A percentile compares a stretch with the other conserved stretches of the same genome.
phyloP scores from a whole-genome alignment of 345 rosid species.

The Passiflora organensis region DNA sequence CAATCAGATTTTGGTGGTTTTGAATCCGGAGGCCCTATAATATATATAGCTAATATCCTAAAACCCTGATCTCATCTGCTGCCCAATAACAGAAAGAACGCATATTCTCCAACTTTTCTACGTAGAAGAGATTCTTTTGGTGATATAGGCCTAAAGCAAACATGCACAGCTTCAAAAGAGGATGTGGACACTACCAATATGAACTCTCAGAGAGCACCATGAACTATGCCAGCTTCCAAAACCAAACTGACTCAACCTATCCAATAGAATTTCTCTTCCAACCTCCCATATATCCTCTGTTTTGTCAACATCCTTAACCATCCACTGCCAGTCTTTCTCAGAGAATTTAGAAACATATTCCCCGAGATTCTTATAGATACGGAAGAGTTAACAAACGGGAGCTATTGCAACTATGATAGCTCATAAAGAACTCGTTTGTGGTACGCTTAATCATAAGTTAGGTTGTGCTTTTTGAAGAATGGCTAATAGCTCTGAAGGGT shows the following conservation, averaged over 20 bases:
- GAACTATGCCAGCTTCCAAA: constrained; percentile 16
- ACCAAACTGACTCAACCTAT: constrained; percentile 13
- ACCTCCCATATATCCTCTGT: background rate
- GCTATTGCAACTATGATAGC: no score
- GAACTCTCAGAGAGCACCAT: constrained; percentile 4
- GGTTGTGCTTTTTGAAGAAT: no score
- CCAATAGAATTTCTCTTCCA: constrained; percentile 11
- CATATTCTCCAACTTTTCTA: background rate
- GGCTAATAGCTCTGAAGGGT: no score
- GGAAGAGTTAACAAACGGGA: constrained; percentile 17
- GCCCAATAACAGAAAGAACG: background rate
- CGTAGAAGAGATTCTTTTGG: constrained; percentile 20
- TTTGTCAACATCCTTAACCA: no score
- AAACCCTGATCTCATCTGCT: background rate
- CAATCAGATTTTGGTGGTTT: no score
- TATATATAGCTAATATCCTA: no score
- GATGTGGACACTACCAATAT: constrained; percentile 25
- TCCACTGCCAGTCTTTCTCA: no score
- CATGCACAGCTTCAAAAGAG: constrained; percentile 24
- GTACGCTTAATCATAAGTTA: no score
- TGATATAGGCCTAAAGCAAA: constrained; percentile 20
- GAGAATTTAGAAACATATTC: constrained; percentile 26
- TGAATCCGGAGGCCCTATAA: no score
- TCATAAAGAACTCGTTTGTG: no score
- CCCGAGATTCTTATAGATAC: constrained; percentile 42